Percentiles rank a stretch among this genome's conserved stretches.
Evolutionary conservation across 2,329 filamentous ascomycete species (phyloP).

Genomic region (Fusarium illudens): DNA sequence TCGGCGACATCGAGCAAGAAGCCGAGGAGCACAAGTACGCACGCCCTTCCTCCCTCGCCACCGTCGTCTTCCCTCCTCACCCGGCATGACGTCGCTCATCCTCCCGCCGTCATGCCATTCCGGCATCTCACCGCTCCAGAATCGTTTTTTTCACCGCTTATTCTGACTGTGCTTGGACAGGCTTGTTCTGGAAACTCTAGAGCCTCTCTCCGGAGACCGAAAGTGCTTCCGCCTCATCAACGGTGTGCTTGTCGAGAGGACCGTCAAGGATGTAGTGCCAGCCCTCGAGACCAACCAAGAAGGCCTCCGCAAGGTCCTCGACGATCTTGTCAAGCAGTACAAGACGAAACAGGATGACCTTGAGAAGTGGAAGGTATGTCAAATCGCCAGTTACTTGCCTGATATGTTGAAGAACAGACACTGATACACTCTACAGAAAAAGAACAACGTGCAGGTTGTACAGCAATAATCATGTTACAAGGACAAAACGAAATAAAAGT

Average conservation of each 20-base stretch:
- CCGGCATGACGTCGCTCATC: slow-evolving; percentile 25
- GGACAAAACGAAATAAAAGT: slow-evolving; percentile 27
- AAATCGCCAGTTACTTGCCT: background rate
- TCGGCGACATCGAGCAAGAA: slow-evolving; percentile 97
- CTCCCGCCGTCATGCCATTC: slow-evolving; percentile 14
- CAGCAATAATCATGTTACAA: slow-evolving; percentile 64
- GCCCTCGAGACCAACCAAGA: slow-evolving; percentile 93
- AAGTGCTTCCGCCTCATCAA: slow-evolving; percentile 99
- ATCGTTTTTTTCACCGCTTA: slow-evolving; percentile 33
- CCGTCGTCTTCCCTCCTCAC: slow-evolving; percentile 1
- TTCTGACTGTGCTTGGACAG: slow-evolving; percentile 56
- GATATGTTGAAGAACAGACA: background rate
- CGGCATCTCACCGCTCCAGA: slow-evolving; percentile 51
- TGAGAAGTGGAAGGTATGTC: slow-evolving; percentile 92
- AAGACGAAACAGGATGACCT: slow-evolving; percentile 93
- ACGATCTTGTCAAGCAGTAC: slow-evolving; percentile 96
- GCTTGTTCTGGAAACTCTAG: slow-evolving; percentile 91
- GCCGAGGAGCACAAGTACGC: slow-evolving; percentile 97
- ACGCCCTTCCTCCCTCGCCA: slow-evolving; percentile 21
- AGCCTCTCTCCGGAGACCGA: slow-evolving; percentile 81
- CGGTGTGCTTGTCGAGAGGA: slow-evolving; percentile 92
- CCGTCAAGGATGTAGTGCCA: slow-evolving; percentile 90
- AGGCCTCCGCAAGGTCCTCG: slow-evolving; percentile 90
- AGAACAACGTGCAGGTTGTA: slow-evolving; percentile 88
- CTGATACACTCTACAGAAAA: slow-evolving; percentile 66